Base-by-base conservation (phyloP, 2,329 filamentous ascomycete species). In the Xylariaceae sp. region DNA sequence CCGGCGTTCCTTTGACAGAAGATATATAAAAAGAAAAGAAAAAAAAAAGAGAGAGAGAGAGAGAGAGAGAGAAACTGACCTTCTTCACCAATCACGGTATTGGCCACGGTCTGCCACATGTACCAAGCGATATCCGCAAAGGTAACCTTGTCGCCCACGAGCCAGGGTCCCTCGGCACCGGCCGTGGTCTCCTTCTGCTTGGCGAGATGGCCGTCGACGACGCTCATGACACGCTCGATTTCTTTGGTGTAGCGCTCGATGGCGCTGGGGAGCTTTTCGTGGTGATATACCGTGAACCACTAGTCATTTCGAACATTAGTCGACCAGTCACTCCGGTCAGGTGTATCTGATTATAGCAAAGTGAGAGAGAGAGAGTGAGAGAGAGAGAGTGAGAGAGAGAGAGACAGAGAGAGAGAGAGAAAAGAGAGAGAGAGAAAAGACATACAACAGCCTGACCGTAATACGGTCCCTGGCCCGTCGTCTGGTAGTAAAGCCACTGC, bases 381-480 rank as follows among this genome's bases (percentile, higher is more conserved):
- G 1, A 11, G 6, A 40, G 41, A 43, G 12, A 47, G 46, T 11
- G 4, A 2, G 2, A 9, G 2, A 5, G 6, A 40, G 41, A 43
- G 12, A 19, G 19, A 1, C 19, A 47, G 46, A n/a, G 4, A 2
- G 2, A 9, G 2, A 5, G 2, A 11, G 12, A 47, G 46, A n/a
- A n/a, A 7, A 40, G 41, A 43, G 12, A 47, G 46, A n/a, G 4
- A 2, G 2, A 9, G 1, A 5, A 3, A 11, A 5, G 3, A 59
- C 58, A 54, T 42, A 60, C 58, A 31, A 64, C 67, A 0, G 65
- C 66, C 61, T 78, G 76, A 11, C 76, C 77, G 55, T 71, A 78
- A 61, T 78, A 78, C 0, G 75, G 76, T 1, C 75, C 76, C 58
- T 78, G 76, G 6, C 75, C 75, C 2, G 69, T 69, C 41, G 66